These are phyloP conservation scores for Jacaranda mimosifolia DNA, from an alignment of 257 asterid species.

Conservation along the genomic window DNA sequence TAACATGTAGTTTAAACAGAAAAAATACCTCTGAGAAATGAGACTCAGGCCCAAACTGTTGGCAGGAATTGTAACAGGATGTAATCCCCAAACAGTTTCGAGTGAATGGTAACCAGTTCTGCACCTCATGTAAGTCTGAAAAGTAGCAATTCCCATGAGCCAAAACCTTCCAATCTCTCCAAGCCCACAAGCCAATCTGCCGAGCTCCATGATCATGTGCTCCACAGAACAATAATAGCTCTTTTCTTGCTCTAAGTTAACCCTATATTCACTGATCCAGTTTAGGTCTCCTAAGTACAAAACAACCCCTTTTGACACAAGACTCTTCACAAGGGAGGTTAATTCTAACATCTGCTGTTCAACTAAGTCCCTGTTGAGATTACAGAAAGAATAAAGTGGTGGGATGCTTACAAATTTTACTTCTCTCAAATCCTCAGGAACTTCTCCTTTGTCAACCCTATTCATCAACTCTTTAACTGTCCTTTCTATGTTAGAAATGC, in stretches of 20 bases:
- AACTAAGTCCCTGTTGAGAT: constrained; percentile 58
- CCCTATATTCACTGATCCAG: constrained; percentile 71
- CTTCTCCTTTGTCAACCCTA: constrained; percentile 57
- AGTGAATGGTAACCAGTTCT: constrained; percentile 65
- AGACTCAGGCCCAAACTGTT: constrained; percentile 61
- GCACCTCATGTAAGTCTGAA: constrained; percentile 69
- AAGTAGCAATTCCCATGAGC: constrained; percentile 78
- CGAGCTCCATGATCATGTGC: constrained; percentile 74
- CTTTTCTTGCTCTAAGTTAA: constrained; percentile 44
- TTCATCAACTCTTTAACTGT: constrained; percentile 58
- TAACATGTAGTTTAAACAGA: background rate
- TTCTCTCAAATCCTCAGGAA: constrained; percentile 50
- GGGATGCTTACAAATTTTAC: constrained; percentile 62
- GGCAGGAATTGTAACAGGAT: constrained; percentile 72
- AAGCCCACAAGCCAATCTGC: constrained; percentile 51
- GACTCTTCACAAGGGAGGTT: constrained; percentile 49
- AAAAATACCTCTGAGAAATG: constrained; percentile 54
- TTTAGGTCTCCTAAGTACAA: constrained; percentile 77
- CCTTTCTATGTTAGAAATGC: constrained; percentile 48
- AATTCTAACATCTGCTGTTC: constrained; percentile 65
- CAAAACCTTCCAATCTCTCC: constrained; percentile 60
- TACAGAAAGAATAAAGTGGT: constrained; percentile 53
- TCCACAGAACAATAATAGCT: constrained; percentile 69
- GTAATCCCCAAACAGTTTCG: constrained; percentile 66
- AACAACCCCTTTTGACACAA: constrained; percentile 62